phyloP scores from a whole-genome alignment of 768 basidiomycete genomes.

The Lentinula sp. region DNA sequence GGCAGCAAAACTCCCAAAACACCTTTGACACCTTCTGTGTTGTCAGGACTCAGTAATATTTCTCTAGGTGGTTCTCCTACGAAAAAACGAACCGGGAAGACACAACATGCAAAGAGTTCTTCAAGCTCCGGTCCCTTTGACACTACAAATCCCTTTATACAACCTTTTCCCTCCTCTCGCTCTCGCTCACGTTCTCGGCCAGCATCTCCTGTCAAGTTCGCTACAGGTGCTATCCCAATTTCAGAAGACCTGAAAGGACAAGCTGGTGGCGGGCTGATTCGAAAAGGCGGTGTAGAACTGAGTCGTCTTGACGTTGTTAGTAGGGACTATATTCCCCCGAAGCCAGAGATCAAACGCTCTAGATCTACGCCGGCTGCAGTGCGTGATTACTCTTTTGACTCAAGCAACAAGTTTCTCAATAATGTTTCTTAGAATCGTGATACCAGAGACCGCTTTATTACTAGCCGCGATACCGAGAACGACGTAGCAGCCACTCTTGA shows the following conservation, averaged over 20 bases:
- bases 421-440: conserved; percentile 35
- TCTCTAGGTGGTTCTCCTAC: conserved; percentile 29
- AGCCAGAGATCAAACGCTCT: conserved; percentile 61
- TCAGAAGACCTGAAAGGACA: conserved; percentile 55
- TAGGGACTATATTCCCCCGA: conserved; percentile 64
- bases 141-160: conserved; percentile 57
- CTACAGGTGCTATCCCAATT: conserved; percentile 39
- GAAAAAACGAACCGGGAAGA: conserved; percentile 20
- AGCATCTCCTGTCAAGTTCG: conserved; percentile 60
- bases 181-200: conserved; percentile 33
- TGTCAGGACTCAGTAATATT: conserved; percentile 33
- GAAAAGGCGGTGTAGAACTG: conserved; percentile 67
- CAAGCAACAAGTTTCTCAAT: conserved; percentile 3
- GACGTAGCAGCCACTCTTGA: conserved; percentile 63
- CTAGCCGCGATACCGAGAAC: conserved; percentile 42
- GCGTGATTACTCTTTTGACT: conserved; percentile 11
- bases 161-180: neutral
- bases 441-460: conserved; percentile 68
- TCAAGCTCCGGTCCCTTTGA: conserved; percentile 30
- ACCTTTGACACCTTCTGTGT: conserved; percentile 41
- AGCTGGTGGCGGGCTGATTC: conserved; percentile 61
- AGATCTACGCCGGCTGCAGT: conserved; percentile 66
- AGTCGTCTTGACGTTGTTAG: conserved; percentile 73
- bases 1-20: conserved; percentile 25
- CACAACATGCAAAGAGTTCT: conserved; percentile 17